Conservation (phyloP, 139 green algal species). For the Haematococcus sp. region DNA sequence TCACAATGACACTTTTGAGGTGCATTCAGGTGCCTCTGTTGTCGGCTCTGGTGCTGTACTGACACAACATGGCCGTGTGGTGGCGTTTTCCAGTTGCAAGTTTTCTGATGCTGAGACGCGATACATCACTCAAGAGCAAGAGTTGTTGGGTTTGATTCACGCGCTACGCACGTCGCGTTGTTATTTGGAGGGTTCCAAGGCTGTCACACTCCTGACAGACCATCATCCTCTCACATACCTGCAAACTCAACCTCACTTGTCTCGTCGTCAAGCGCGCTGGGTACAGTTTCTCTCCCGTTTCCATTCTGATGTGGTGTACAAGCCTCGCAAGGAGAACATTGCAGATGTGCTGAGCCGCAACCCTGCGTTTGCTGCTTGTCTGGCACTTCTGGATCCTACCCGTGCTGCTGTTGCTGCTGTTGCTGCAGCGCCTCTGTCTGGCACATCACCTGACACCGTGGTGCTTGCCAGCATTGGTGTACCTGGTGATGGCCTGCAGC, state of each 20-base stretch:
- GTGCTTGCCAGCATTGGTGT: background rate
- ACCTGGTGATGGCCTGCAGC: background rate
- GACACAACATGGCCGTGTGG: constrained; percentile 14
- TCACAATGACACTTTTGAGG: constrained; percentile 5
- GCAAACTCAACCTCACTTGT: background rate
- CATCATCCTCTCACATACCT: background rate
- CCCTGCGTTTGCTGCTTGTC: background rate
- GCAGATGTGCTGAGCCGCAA: background rate
- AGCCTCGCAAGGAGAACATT: background rate
- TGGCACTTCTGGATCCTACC: too few relatives aligned
- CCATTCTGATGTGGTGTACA: background rate
- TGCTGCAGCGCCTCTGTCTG: too few relatives aligned
- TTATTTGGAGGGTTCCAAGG: background rate
- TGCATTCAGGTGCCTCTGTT: constrained; percentile 27
- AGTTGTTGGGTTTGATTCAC: constrained; percentile 27
- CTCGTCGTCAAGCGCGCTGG: background rate
- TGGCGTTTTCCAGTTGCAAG: constrained; percentile 3
- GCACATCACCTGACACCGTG: too few relatives aligned
- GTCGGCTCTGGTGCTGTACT: constrained; percentile 31
- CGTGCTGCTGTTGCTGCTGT: too few relatives aligned
- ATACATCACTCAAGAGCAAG: constrained; percentile 20
- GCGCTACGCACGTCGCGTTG: constrained; percentile 16
- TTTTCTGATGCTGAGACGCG: background rate
- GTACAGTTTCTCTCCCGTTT: background rate
- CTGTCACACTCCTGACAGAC: constrained; percentile 16